These are phyloP conservation scores for Euclidium syriacum DNA, from an alignment of 345 rosid species.

Conservation along the genomic window DNA sequence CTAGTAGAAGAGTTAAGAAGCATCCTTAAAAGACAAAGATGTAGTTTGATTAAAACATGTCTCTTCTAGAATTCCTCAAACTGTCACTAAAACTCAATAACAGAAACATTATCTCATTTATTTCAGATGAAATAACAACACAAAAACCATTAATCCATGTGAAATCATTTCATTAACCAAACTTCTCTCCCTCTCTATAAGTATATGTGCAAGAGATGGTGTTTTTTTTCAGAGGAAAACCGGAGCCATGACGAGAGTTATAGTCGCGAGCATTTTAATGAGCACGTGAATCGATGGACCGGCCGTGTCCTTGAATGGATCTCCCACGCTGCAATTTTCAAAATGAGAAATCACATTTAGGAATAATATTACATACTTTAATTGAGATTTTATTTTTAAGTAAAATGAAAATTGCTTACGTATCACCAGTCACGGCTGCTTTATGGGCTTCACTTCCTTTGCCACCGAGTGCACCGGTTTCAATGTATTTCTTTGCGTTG, in stretches of 20 bases:
- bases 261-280: slow-evolving; percentile 74
- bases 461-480: slow-evolving; percentile 97
- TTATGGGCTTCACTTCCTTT: slow-evolving; percentile 97
- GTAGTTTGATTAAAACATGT: slow-evolving; percentile 1
- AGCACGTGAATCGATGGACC: slow-evolving; percentile 96
- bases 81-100: slow-evolving; percentile 17
- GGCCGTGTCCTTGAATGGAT: slow-evolving; percentile 96
- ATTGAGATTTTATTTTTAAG: neutral
- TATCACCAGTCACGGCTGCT: slow-evolving; percentile 97
- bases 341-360: neutral
- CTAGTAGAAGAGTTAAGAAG: slow-evolving; percentile 2
- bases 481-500: slow-evolving; percentile 93
- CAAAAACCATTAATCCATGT: slow-evolving; percentile 19
- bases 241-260: slow-evolving; percentile 97
- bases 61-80: slow-evolving; percentile 12
- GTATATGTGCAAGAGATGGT: slow-evolving; percentile 27
- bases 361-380: neutral
- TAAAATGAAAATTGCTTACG: slow-evolving; percentile 50
- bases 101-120: slow-evolving; percentile 24
- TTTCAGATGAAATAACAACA: slow-evolving; percentile 23
- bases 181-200: slow-evolving; percentile 19
- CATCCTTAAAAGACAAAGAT: slow-evolving; percentile 22
- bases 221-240: slow-evolving; percentile 48
- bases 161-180: slow-evolving; percentile 12
- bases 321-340: slow-evolving; percentile 80